Evolutionary conservation across 805 yeast species (phyloP).

Genomic region (Nakazawaea molendinolei): DNA sequence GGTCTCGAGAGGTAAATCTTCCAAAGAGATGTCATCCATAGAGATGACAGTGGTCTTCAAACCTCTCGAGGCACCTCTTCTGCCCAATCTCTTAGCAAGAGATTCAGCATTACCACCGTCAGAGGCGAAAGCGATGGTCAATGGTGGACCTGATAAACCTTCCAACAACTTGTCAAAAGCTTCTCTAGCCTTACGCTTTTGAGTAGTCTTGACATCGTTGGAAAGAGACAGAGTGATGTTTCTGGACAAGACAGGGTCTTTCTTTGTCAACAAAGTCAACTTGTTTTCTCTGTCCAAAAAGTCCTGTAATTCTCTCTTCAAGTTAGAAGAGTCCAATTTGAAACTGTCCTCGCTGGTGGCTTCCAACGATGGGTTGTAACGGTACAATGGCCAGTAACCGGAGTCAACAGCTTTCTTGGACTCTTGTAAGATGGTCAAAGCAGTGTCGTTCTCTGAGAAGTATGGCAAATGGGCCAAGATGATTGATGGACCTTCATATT

Average conservation of each 20-base stretch:
- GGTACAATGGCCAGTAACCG: constrained; percentile 95
- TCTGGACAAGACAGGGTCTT: constrained; percentile 71
- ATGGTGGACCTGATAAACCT: constrained; percentile 88
- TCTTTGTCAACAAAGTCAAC: constrained; percentile 65
- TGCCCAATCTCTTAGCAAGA: constrained; percentile 70
- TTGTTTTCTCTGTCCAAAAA: constrained; percentile 89
- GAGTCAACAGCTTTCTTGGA: constrained; percentile 86
- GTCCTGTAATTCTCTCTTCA: constrained; percentile 66
- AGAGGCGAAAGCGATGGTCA: constrained; percentile 80
- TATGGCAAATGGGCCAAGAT: constrained; percentile 88
- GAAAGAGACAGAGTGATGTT: constrained; percentile 60
- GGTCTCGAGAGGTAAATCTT: constrained; percentile 65
- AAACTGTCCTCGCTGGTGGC: constrained; percentile 46
- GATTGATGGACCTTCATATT: constrained; percentile 84
- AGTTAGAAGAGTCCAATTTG: constrained; percentile 77
- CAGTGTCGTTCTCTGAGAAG: constrained; percentile 52
- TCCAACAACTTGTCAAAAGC: constrained; percentile 75
- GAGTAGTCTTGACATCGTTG: constrained; percentile 50
- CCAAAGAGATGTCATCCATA: constrained; percentile 67
- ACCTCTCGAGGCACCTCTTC: constrained; percentile 77
- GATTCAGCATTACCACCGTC: constrained; percentile 88
- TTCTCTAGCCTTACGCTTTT: constrained; percentile 61
- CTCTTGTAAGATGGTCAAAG: constrained; percentile 72
- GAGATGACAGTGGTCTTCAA: constrained; percentile 58
- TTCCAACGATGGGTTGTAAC: constrained; percentile 64